Conservation (phyloP, 2,329 filamentous ascomycete species). For the Aspergillus aculeatus region DNA sequence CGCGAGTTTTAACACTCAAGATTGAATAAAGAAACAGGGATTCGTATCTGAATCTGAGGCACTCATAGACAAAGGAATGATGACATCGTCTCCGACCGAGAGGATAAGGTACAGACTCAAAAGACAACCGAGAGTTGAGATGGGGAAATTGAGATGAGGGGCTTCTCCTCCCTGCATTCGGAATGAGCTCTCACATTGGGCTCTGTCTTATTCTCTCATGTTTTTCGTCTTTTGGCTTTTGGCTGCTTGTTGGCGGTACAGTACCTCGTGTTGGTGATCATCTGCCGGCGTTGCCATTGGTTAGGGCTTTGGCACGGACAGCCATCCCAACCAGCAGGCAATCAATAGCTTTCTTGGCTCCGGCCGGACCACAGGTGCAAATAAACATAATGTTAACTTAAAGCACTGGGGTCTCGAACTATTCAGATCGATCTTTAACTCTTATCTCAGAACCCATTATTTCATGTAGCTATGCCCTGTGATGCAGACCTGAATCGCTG, state of each 20-base stretch:
- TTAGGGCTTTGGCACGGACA: constrained; percentile 6
- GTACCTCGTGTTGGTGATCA: constrained; percentile 4
- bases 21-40: neutral
- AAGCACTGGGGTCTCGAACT: too few relatives aligned
- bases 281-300: constrained; percentile 1
- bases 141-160: neutral
- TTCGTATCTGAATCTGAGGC: neutral
- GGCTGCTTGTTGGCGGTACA: neutral
- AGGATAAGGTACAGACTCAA: neutral
- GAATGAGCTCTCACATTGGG: too few relatives aligned
- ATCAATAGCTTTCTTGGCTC: neutral
- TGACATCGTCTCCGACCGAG: neutral
- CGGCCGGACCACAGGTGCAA: neutral
- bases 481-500: constrained; percentile 4
- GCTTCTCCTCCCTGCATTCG: neutral
- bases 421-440: neutral
- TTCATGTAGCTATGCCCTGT: neutral
- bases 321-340: neutral
- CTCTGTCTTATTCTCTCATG: neutral
- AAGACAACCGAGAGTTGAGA: neutral
- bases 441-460: neutral
- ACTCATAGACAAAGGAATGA: neutral
- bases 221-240: neutral
- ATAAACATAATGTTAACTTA: neutral
- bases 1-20: neutral